Evolutionary conservation across 805 yeast genomes (phyloP).

Genomic region (Metschnikowia santaceciliae): DNA sequence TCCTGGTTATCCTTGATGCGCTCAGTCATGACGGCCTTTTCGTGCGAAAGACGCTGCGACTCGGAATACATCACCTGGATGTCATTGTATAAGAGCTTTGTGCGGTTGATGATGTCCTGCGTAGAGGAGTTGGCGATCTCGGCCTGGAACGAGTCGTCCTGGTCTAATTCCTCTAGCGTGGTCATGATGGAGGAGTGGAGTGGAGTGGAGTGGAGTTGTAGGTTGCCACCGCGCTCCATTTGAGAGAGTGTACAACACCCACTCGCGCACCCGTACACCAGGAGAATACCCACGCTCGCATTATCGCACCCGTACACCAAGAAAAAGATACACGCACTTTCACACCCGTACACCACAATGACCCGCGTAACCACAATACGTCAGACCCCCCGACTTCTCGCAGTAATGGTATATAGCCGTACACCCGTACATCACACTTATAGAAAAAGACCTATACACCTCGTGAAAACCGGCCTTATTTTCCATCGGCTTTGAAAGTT

Average conservation of each 20-base stretch:
- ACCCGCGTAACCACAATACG: too few species aligned
- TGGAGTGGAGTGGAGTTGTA: neutral
- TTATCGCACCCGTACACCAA: neutral
- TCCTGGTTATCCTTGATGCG: slow-evolving; percentile 94
- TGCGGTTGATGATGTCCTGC: slow-evolving; percentile 77
- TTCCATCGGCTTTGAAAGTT: too few species aligned
- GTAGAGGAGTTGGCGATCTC: slow-evolving; percentile 79
- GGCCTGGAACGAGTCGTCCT: slow-evolving; percentile 65
- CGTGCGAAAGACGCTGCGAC: slow-evolving; percentile 84
- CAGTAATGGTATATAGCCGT: neutral
- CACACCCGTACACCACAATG: neutral
- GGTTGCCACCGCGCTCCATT: neutral
- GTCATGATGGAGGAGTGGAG: slow-evolving; percentile 47
- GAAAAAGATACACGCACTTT: neutral
- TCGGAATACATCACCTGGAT: slow-evolving; percentile 93
- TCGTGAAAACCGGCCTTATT: too few species aligned
- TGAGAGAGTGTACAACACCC: too few species aligned
- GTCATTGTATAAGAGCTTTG: slow-evolving; percentile 87
- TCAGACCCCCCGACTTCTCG: too few species aligned
- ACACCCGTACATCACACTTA: neutral
- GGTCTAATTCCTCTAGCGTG: slow-evolving; percentile 79
- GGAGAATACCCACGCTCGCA: too few species aligned
- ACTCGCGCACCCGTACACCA: neutral
- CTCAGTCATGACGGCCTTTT: slow-evolving; percentile 86
- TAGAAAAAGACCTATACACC: too few species aligned